These are phyloP conservation scores for Zygosaccharomyces gambellarensis DNA, from an alignment of 805 yeast species.

Conservation along the genomic window DNA sequence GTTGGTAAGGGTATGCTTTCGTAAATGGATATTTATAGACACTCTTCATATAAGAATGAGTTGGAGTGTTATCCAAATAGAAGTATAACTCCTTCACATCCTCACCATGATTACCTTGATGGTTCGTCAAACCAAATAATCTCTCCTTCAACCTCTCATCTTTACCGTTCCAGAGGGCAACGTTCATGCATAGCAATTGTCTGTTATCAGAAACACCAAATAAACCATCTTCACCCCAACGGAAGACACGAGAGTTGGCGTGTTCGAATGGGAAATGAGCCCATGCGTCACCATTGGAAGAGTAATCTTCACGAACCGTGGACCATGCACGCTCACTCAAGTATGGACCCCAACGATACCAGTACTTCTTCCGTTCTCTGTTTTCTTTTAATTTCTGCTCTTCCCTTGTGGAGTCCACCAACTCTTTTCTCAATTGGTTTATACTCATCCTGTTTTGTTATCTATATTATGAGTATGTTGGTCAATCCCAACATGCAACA, in stretches of 20 bases:
- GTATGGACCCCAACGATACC: constrained; percentile 91
- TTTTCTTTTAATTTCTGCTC: constrained; percentile 37
- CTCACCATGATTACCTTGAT: constrained; percentile 94
- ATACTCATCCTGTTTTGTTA: constrained; percentile 4
- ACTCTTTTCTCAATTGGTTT: constrained; percentile 20
- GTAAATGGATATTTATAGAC: constrained; percentile 89
- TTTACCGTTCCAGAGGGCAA: constrained; percentile 89
- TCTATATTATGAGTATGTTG: background rate
- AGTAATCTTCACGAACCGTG: constrained; percentile 83
- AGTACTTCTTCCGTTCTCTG: constrained; percentile 43
- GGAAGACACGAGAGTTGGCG: constrained; percentile 69
- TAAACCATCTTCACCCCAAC: constrained; percentile 96
- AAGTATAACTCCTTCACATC: constrained; percentile 85
- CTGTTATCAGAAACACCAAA: constrained; percentile 86
- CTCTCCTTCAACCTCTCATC: constrained; percentile 83
- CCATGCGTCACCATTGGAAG: constrained; percentile 88
- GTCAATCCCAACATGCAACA: background rate
- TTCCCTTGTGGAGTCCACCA: constrained; percentile 32
- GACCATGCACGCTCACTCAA: constrained; percentile 85
- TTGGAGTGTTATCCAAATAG: constrained; percentile 86
- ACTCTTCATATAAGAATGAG: constrained; percentile 89
- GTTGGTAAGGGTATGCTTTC: constrained; percentile 69
- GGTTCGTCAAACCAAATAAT: constrained; percentile 83
- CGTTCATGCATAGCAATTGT: constrained; percentile 67
- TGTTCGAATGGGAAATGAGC: constrained; percentile 80